Evolutionary conservation across 176 grass and related monocot genomes (phyloP).

Genomic region (Rhynchospora pubera): DNA sequence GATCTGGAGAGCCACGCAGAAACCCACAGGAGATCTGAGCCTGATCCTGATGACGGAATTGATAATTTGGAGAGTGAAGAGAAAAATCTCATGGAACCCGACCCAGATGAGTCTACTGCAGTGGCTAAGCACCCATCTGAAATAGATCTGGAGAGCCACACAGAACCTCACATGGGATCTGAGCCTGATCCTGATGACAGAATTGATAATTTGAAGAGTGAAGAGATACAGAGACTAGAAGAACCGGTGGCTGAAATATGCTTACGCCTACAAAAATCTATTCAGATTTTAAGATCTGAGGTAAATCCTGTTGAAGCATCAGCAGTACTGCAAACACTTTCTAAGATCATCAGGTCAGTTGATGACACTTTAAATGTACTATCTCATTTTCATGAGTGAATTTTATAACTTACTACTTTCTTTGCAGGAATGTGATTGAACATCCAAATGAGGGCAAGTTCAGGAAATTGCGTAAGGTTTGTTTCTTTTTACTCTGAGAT

Average conservation of each 20-base stretch:
- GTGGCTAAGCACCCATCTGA: slow-evolving; percentile 9
- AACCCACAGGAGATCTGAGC: slow-evolving; percentile 24
- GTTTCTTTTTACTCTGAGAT: background rate
- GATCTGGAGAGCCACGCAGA: slow-evolving; percentile 4
- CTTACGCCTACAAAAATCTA: slow-evolving; percentile 49
- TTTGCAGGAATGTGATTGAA: slow-evolving; percentile 70
- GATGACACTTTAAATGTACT: background rate
- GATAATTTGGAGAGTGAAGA: slow-evolving; percentile 39
- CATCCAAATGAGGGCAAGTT: slow-evolving; percentile 66
- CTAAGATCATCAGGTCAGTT: slow-evolving; percentile 63
- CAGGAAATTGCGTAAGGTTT: slow-evolving; percentile 81
- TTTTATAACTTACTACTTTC: background rate
- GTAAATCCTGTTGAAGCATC: slow-evolving; percentile 47
- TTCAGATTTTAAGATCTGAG: slow-evolving; percentile 55
- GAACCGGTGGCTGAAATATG: slow-evolving; percentile 54
- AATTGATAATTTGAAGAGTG: slow-evolving; percentile 31
- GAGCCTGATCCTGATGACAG: slow-evolving; percentile 45
- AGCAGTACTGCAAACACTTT: slow-evolving; percentile 64
- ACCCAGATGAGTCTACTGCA: slow-evolving; percentile 34
- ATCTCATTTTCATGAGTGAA: background rate
- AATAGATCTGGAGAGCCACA: slow-evolving; percentile 15
- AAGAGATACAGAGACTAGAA: slow-evolving; percentile 60
- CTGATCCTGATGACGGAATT: slow-evolving; percentile 36
- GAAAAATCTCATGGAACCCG: slow-evolving; percentile 22
- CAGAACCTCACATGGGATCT: background rate